phyloP scores from a whole-genome alignment of 441 rosid species.

The Mallotus japonicus region DNA sequence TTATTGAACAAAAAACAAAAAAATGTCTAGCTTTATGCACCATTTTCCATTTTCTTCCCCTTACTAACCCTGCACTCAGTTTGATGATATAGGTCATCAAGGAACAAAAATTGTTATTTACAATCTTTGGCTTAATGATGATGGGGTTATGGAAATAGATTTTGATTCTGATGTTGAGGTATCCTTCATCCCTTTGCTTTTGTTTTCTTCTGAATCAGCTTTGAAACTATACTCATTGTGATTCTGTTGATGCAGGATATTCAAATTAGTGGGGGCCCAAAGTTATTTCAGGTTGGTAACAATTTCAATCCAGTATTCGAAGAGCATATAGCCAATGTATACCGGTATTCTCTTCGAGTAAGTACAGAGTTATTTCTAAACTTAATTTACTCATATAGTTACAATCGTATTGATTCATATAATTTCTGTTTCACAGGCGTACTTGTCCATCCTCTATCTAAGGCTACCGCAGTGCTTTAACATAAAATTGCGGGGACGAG shows the following conservation, averaged over 20 bases:
- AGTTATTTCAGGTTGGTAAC: slow-evolving; percentile 43
- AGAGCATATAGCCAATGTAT: slow-evolving; percentile 64
- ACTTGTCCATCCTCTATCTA: slow-evolving; percentile 81
- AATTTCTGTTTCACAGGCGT: slow-evolving; percentile 47
- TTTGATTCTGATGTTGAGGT: slow-evolving; percentile 72
- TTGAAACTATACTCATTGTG: no score
- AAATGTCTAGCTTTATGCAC: no score
- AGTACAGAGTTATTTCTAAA: slow-evolving; percentile 27
- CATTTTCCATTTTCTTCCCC: no score
- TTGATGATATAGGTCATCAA: slow-evolving; percentile 67
- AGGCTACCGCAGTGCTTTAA: slow-evolving; percentile 70
- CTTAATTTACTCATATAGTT: background rate
- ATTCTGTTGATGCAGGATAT: slow-evolving; percentile 52
- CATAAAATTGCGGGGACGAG: slow-evolving; percentile 68
- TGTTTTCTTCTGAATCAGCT: slow-evolving; percentile 7
- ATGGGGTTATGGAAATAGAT: slow-evolving; percentile 71
- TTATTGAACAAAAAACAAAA: no score
- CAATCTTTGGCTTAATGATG: slow-evolving; percentile 76
- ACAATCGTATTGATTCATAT: slow-evolving; percentile 9
- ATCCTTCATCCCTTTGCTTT: slow-evolving; percentile 10
- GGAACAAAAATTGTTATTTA: slow-evolving; percentile 88
- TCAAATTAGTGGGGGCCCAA: slow-evolving; percentile 62
- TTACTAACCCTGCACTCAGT: slow-evolving; percentile 43
- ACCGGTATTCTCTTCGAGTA: slow-evolving; percentile 74
- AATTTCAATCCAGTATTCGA: slow-evolving; percentile 41